A percentile compares a stretch with the other conserved stretches of the same genome.
Conservation (phyloP, 345 rosid species). For the Populus euphratica region DNA sequence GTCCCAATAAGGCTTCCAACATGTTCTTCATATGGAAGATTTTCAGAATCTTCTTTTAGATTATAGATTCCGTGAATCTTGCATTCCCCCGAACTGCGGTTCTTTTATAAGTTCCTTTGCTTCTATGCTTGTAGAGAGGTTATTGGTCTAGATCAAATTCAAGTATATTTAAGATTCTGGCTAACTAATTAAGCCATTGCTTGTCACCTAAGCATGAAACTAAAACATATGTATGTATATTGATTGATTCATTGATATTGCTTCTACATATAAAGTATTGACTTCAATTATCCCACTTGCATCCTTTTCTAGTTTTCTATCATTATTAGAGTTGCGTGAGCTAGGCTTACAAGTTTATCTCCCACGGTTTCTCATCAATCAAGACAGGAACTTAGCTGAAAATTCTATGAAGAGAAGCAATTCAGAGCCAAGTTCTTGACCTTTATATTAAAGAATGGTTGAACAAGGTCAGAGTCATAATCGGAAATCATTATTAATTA, state of each 20-base stretch:
- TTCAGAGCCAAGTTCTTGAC: background rate
- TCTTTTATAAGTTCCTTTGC: conserved; percentile 4
- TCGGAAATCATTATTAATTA: too few relatives aligned
- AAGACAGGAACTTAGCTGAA: background rate
- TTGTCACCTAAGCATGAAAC: conserved; percentile 29
- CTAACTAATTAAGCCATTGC: conserved; percentile 31
- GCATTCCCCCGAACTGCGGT: conserved; percentile 1
- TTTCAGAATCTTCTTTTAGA: conserved; percentile 9
- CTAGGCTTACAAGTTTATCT: background rate
- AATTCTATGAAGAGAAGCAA: background rate
- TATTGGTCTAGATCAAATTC: conserved; percentile 42
- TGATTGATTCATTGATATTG: background rate
- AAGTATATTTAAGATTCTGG: conserved; percentile 24
- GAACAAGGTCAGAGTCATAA: too few relatives aligned
- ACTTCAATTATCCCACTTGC: conserved; percentile 9
- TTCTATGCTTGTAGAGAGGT: conserved; percentile 12
- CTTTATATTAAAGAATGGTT: background rate
- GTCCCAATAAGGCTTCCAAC: conserved; percentile 36
- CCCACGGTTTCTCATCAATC: background rate
- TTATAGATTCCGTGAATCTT: conserved; percentile 26
- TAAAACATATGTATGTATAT: background rate
- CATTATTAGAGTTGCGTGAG: conserved; percentile 18
- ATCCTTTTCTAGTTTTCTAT: conserved; percentile 3
- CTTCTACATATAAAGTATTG: conserved; percentile 13
- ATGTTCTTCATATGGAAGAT: conserved; percentile 29